These are phyloP conservation scores for Thelonectria rubi DNA, from an alignment of 2,329 filamentous ascomycete species.

Conservation along the genomic window DNA sequence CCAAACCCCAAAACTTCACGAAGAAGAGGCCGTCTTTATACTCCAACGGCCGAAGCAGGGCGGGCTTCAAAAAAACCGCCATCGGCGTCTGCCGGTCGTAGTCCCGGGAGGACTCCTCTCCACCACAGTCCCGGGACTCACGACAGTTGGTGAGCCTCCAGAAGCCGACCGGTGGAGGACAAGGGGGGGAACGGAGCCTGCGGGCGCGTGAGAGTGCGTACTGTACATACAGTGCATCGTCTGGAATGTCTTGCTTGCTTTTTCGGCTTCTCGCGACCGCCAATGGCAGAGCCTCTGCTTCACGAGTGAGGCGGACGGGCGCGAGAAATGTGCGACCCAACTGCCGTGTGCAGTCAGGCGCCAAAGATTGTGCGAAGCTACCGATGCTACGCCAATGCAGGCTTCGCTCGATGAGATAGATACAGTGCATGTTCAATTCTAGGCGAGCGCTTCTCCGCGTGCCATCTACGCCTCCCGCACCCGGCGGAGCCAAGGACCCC, in stretches of 20 bases:
- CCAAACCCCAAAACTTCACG: neutral
- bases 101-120: constrained; percentile 1
- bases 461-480: too few species aligned
- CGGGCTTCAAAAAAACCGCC: neutral
- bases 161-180: neutral
- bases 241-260: neutral
- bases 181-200: neutral
- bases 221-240: too few species aligned
- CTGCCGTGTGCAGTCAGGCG: constrained; percentile 28
- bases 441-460: too few species aligned
- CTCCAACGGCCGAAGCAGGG: constrained; percentile 1
- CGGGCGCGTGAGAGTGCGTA: neutral
- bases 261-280: neutral
- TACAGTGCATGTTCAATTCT: neutral
- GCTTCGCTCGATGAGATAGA: neutral
- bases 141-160: neutral
- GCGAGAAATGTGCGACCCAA: constrained; percentile 14
- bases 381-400: constrained; percentile 8
- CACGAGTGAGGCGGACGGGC: constrained; percentile 1
- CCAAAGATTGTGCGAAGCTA: neutral
- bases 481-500: too few species aligned
- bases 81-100: constrained; percentile 29
- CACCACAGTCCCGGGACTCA: too few species aligned
- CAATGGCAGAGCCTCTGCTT: neutral
- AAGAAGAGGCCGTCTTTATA: constrained; percentile 40